A percentile compares a stretch with the other conserved stretches of the same genome.
Evolutionary conservation across 192 early-diverging fungal species (phyloP).

Genomic region (Entomortierella chlamydospora): DNA sequence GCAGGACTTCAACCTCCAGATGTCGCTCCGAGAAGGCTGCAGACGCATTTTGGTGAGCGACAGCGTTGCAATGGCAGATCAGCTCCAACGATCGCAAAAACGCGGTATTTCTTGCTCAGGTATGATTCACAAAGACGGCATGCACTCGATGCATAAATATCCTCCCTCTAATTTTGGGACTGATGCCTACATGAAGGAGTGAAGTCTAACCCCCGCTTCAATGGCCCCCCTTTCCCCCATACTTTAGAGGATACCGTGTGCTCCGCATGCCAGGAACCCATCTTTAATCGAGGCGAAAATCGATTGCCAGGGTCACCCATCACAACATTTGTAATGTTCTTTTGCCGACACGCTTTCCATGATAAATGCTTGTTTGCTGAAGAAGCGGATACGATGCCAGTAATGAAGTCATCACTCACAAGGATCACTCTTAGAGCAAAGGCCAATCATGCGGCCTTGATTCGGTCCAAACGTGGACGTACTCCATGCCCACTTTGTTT

Average conservation of each 20-base stretch:
- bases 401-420: constrained; percentile 19
- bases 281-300: constrained; percentile 50
- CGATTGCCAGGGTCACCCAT: constrained; percentile 30
- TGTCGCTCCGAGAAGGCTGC: constrained; percentile 91
- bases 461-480: constrained; percentile 54
- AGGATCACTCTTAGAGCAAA: constrained; percentile 51
- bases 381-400: constrained; percentile 52
- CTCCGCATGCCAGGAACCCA: constrained; percentile 59
- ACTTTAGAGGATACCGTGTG: constrained; percentile 61
- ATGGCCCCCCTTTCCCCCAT: no score
- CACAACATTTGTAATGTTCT: constrained; percentile 82
- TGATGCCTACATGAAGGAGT: no score
- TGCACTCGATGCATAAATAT: no score
- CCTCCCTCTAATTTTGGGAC: no score
- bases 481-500: constrained; percentile 64
- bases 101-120: constrained; percentile 70
- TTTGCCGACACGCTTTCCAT: constrained; percentile 93
- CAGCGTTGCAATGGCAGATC: constrained; percentile 81
- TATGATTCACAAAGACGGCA: constrained; percentile 10
- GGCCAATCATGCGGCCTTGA: constrained; percentile 61
- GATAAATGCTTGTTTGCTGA: constrained; percentile 81
- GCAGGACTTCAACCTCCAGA: constrained; percentile 92
- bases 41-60: constrained; percentile 91
- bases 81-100: constrained; percentile 74
- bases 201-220: no score